Percentiles rank a stretch among this genome's conserved stretches.
Conservation (phyloP, 2,329 filamentous ascomycete genomes). For the Penicillium sp. region DNA sequence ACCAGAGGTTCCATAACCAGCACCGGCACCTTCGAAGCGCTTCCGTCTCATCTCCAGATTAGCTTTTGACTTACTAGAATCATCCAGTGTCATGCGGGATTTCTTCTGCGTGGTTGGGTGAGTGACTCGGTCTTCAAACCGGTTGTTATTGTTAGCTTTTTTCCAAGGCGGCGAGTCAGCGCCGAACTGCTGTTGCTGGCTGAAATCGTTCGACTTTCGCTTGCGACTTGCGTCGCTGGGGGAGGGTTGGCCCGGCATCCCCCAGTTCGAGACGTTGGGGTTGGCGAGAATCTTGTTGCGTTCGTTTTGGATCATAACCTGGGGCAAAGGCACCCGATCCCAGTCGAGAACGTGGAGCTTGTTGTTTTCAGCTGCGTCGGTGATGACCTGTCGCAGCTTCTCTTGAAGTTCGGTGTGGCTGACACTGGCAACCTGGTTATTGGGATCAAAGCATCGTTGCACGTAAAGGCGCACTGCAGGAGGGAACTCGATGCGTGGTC, state of each 20-base stretch:
- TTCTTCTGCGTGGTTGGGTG: constrained; percentile 58
- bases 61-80: constrained; percentile 85
- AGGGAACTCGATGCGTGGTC: constrained; percentile 72
- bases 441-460: constrained; percentile 78
- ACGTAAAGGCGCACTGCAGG: constrained; percentile 84
- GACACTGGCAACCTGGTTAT: constrained; percentile 67
- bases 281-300: constrained; percentile 55
- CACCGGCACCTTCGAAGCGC: constrained; percentile 69
- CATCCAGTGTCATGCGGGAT: constrained; percentile 53
- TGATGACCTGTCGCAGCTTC: constrained; percentile 85
- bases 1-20: constrained; percentile 43
- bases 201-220: constrained; percentile 74
- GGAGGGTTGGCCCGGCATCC: constrained; percentile 29
- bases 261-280: constrained; percentile 43
- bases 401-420: constrained; percentile 72
- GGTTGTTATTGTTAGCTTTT: constrained; percentile 63
- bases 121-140: constrained; percentile 75
- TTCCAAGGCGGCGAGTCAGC: constrained; percentile 70
- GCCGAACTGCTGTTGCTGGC: constrained; percentile 50
- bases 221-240: constrained; percentile 62
- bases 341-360: constrained; percentile 77
- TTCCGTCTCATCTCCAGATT: constrained; percentile 85
- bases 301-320: constrained; percentile 76
- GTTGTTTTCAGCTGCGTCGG: constrained; percentile 72
- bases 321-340: constrained; percentile 79